Evolutionary conservation across 306 rosid species (phyloP).

Genomic region (Sechiopsis laciniata): DNA sequence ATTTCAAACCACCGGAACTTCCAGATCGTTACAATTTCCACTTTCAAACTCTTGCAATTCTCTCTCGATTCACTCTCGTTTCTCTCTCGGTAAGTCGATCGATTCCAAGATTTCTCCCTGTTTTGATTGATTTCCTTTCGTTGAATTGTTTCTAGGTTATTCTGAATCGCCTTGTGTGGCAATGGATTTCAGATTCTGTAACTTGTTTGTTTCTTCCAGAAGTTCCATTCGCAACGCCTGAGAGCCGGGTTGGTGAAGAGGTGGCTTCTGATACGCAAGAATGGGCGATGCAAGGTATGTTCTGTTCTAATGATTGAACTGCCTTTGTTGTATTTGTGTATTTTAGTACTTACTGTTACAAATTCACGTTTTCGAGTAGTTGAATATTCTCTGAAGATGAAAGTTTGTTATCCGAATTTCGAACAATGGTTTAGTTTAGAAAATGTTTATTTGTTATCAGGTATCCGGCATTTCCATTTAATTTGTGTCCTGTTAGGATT

Average conservation of each 20-base stretch:
- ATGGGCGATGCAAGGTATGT: conserved; percentile 76
- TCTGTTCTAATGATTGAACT: no score
- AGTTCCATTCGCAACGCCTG: conserved; percentile 58
- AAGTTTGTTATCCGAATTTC: no score
- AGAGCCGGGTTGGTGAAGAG: conserved; percentile 49
- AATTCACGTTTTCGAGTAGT: no score
- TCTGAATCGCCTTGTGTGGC: not conserved
- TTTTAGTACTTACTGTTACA: no score
- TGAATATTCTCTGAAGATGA: no score
- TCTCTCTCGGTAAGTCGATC: not conserved
- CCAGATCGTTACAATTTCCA: not conserved
- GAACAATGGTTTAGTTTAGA: no score
- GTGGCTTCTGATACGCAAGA: conserved; percentile 43
- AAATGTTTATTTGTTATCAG: no score
- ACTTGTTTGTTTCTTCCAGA: conserved; percentile 16
- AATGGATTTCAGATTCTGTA: not conserved
- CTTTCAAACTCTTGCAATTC: not conserved
- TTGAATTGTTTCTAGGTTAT: not conserved
- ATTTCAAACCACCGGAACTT: not conserved
- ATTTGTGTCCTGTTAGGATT: no score
- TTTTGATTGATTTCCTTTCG: not conserved
- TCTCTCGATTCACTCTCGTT: conserved; percentile 1
- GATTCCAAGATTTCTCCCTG: not conserved
- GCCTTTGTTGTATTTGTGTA: no score
- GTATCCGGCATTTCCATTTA: no score